Evolutionary conservation across 768 basidiomycete genomes (phyloP).

Genomic region (Sarcomyxa edulis): DNA sequence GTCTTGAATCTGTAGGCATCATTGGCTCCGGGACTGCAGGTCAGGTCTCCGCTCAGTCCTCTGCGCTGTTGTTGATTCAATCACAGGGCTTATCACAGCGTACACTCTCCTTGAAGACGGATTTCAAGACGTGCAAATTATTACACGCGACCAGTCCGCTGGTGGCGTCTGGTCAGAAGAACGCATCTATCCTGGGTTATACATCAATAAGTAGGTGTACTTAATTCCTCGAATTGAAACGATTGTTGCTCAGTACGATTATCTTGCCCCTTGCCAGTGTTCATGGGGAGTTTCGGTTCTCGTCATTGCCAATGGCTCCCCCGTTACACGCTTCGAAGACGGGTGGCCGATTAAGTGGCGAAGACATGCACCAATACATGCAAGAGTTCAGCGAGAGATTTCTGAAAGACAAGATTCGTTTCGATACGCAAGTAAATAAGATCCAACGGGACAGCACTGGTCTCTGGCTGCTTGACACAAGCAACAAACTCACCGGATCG

Average conservation of each 20-base stretch:
- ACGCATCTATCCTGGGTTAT: slow-evolving; percentile 50
- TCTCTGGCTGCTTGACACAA: no score
- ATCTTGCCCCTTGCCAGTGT: no score
- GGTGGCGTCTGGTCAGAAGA: slow-evolving; percentile 60
- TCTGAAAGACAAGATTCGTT: slow-evolving; percentile 30
- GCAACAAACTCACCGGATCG: no score
- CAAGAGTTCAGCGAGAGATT: slow-evolving; percentile 44
- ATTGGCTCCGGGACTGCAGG: no score
- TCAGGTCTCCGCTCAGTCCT: no score
- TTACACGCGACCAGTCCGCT: slow-evolving; percentile 47
- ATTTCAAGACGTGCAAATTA: slow-evolving; percentile 46
- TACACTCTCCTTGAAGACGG: slow-evolving; percentile 53
- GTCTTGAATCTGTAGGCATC: no score
- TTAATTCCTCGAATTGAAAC: not conserved
- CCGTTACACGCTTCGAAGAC: slow-evolving; percentile 27
- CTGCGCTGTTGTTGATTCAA: no score
- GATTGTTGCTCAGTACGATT: not conserved
- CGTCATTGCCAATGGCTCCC: slow-evolving; percentile 45
- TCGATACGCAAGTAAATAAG: slow-evolving; percentile 44
- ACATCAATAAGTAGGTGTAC: slow-evolving; percentile 54
- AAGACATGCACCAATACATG: slow-evolving; percentile 53
- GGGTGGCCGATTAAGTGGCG: slow-evolving; percentile 45
- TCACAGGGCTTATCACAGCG: slow-evolving; percentile 57
- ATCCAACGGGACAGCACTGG: no score
- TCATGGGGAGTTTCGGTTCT: slow-evolving; percentile 59